These are phyloP conservation scores for Brassica incana DNA, from an alignment of 345 rosid species.

Conservation along the genomic window DNA sequence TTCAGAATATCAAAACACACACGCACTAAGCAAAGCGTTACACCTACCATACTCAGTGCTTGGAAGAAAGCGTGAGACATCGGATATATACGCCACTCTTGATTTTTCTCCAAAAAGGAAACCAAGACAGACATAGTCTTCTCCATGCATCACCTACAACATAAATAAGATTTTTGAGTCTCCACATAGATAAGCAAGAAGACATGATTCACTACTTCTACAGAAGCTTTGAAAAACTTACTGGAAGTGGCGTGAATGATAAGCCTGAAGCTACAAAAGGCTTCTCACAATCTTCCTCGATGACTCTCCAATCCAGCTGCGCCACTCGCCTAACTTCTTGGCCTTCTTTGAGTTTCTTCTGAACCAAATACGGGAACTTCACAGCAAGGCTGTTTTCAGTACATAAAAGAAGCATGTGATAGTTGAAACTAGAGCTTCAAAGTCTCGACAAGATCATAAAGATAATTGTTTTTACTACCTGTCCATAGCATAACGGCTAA, in stretches of 20 bases:
- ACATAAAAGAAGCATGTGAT: background rate
- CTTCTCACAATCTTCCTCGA: slow-evolving; percentile 72
- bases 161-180: slow-evolving; percentile 17
- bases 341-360: slow-evolving; percentile 84
- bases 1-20: background rate
- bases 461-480: slow-evolving; percentile 49
- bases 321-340: slow-evolving; percentile 96
- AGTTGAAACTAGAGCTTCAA: slow-evolving; percentile 16
- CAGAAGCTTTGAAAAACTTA: slow-evolving; percentile 42
- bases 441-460: background rate
- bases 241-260: slow-evolving; percentile 83
- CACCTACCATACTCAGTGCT: slow-evolving; percentile 75
- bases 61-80: slow-evolving; percentile 83
- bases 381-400: slow-evolving; percentile 57
- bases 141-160: slow-evolving; percentile 97
- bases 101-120: slow-evolving; percentile 84
- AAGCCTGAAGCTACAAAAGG: slow-evolving; percentile 85
- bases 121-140: slow-evolving; percentile 87
- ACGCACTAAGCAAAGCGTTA: background rate
- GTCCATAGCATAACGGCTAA: slow-evolving; percentile 74
- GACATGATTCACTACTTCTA: slow-evolving; percentile 6
- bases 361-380: slow-evolving; percentile 83
- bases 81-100: slow-evolving; percentile 92
- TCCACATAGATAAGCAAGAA: slow-evolving; percentile 1
- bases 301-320: slow-evolving; percentile 87